These are phyloP conservation scores for Lentinula lateritia DNA, from an alignment of 768 basidiomycete species.

Conservation along the genomic window DNA sequence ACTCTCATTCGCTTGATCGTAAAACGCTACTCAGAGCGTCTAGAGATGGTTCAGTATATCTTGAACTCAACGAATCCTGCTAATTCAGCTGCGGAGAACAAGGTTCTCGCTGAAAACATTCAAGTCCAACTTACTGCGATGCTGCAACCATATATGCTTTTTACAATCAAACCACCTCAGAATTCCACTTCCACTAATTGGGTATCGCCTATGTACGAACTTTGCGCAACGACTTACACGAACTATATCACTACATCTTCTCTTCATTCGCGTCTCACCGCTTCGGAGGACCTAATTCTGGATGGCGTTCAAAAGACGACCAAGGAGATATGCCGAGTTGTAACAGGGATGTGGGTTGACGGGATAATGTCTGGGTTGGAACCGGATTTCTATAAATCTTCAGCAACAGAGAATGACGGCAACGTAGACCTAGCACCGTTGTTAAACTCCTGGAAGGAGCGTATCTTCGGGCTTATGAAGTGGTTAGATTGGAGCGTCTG, in stretches of 20 bases:
- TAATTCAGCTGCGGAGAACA: background rate
- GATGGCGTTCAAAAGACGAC: constrained; percentile 14
- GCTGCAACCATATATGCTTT: constrained; percentile 26
- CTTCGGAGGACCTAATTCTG: constrained; percentile 14
- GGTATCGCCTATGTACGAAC: constrained; percentile 27
- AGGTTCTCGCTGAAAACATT: constrained; percentile 15
- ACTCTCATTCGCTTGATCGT: constrained; percentile 30
- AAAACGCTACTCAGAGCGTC: constrained; percentile 34
- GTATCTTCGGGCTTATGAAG: constrained; percentile 9
- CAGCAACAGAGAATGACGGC: background rate
- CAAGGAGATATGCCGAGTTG: constrained; percentile 15
- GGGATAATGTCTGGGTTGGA: constrained; percentile 14
- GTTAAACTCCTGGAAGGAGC: constrained; percentile 9
- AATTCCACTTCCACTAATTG: constrained; percentile 15
- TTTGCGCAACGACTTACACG: constrained; percentile 28
- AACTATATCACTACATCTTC: constrained; percentile 12
- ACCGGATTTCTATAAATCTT: background rate
- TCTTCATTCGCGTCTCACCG: constrained; percentile 9
- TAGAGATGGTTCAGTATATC: constrained; percentile 33
- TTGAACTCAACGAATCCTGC: constrained; percentile 19
- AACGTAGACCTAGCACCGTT: constrained; percentile 7
- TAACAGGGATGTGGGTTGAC: constrained; percentile 15
- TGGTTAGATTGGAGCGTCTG: constrained; percentile 21
- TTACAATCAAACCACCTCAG: background rate
- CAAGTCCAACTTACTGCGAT: constrained; percentile 24